Base-by-base conservation (phyloP, 352 stramenopile species). In the Phytopythium delawarense region DNA sequence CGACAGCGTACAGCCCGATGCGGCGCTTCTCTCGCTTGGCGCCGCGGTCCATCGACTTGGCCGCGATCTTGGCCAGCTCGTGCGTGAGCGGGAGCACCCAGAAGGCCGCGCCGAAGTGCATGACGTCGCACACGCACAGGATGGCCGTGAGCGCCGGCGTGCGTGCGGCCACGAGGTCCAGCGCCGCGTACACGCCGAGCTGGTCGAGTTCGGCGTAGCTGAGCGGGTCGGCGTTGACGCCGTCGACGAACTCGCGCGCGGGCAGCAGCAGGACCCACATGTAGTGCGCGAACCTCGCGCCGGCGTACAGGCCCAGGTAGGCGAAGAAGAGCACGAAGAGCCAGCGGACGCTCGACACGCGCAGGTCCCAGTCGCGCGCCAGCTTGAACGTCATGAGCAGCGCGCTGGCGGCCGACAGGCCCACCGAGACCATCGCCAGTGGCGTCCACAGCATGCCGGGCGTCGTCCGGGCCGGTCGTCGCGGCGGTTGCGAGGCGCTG, bases 41-140 rank as follows among this genome's bases (percentile, higher is more conserved):
- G 3, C 82, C 82, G 40, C 82, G 65, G 48, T 91, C 82, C 82
- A 91, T 91, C 3, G 78, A 77, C 34, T 75, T 85, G 20, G 63
- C 59, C 13, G 74, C 82, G 46, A 91, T 79, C 45, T 76, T 72
- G 12, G 65, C 76, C n/a, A 91, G 62, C 35, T 91, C 82, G 62
- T 87, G 82, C 20, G 67, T 73, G 0, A 91, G 59, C 23, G 78
- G 76, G 21, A 85, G 70, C 15, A 81, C 62, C 70, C 75, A 87
- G 4, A 88, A 64, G 0, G 78, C 69, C 21, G 81, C 63, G 6
- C 70, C 78, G 12, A 84, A 77, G 34, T 88, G 74, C 67, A 74
- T 69, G 12, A 79, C 61, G 53, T 89, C 77, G 25, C 79, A 84
- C 15, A 78, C 59, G 32, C 69, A 74, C 23, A 87, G 51, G 49